A percentile compares a stretch with the other conserved stretches of the same genome.
phyloP scores from a whole-genome alignment of 78 protist species.

The Polysphondylium violaceum region DNA sequence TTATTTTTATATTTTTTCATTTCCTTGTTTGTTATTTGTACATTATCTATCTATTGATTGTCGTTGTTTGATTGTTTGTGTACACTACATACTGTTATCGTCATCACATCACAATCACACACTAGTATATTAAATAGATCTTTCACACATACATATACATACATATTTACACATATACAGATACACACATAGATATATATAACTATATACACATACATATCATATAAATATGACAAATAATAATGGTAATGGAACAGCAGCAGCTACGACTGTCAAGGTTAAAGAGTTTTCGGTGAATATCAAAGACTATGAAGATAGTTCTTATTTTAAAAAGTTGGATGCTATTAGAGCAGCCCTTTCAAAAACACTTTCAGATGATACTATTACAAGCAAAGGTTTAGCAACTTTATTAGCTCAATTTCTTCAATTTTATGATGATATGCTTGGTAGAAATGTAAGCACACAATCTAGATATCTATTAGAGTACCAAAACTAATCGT shows the following conservation, averaged over 20 bases:
- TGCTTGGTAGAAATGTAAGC: conserved; percentile 44
- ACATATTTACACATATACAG: no score
- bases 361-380: neutral
- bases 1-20: no score
- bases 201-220: no score
- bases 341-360: conserved; percentile 4
- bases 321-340: conserved; percentile 1
- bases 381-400: neutral
- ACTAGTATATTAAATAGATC: no score
- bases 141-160: no score
- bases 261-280: neutral
- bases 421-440: conserved; percentile 27
- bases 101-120: no score
- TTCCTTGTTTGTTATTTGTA: no score
- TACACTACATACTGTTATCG: no score
- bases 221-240: no score
- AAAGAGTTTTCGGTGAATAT: neutral
- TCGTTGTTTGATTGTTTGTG: no score
- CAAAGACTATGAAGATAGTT: conserved; percentile 8
- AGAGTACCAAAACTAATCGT: neutral
- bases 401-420: conserved; percentile 10
- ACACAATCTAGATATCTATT: neutral
- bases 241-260: neutral
- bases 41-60: no score
- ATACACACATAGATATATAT: no score